A percentile compares a stretch with the other conserved stretches of the same genome.
Conservation (phyloP, 1,284 basidiomycete species). For the Ganoderma sp. region DNA sequence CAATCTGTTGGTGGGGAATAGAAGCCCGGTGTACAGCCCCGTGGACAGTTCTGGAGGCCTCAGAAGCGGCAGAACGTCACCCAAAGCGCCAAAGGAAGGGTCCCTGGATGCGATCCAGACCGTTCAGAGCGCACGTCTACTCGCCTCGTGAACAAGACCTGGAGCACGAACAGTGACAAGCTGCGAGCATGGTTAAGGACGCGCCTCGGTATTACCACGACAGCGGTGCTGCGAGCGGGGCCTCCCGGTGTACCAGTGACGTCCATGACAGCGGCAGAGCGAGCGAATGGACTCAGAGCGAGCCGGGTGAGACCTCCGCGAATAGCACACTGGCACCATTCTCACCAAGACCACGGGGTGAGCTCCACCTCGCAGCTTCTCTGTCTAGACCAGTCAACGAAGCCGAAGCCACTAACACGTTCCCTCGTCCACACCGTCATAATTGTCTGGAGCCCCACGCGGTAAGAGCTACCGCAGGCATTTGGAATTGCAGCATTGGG, state of each 20-base stretch:
- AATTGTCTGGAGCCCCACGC: not conserved
- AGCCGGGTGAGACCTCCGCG: not conserved
- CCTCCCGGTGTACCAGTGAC: slow-evolving; percentile 1
- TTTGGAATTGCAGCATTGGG: not conserved
- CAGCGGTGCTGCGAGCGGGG: not conserved
- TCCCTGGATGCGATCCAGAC: slow-evolving; percentile 13
- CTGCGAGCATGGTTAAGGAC: not conserved
- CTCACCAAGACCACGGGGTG: slow-evolving; percentile 10
- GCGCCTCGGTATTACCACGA: not conserved
- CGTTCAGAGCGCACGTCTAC: not conserved
- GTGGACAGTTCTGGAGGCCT: slow-evolving; percentile 16
- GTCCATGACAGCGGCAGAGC: slow-evolving; percentile 1
- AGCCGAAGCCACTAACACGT: not conserved
- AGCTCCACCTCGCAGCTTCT: slow-evolving; percentile 16
- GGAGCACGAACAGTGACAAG: not conserved
- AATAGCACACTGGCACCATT: slow-evolving; percentile 14
- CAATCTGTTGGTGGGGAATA: slow-evolving; percentile 26
- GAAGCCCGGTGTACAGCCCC: slow-evolving; percentile 21
- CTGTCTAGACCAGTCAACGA: slow-evolving; percentile 12
- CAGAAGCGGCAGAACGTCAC: slow-evolving; percentile 13
- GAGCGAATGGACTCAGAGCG: not conserved
- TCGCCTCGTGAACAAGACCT: not conserved
- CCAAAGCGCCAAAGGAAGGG: slow-evolving; percentile 12
- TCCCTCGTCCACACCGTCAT: not conserved
- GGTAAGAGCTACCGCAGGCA: not conserved